phyloP scores from a whole-genome alignment of 306 rosid genomes.

The Nissolia schottii region DNA sequence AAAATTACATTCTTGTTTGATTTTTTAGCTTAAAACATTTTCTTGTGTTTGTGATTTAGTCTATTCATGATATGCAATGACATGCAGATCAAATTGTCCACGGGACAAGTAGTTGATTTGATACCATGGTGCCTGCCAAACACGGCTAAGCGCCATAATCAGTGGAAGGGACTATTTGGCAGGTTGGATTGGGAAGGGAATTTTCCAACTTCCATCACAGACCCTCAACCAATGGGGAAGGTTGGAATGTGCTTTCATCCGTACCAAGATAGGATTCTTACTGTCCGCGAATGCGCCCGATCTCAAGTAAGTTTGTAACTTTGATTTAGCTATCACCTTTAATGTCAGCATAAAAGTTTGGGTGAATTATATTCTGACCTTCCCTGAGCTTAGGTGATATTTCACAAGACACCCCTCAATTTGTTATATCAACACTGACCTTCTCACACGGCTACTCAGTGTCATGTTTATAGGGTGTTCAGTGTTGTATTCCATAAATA shows the following conservation, averaged over 20 bases:
- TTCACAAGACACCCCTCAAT: too few relatives aligned
- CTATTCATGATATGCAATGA: slow-evolving; percentile 2
- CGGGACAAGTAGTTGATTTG: slow-evolving; percentile 75
- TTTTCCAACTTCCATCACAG: slow-evolving; percentile 93
- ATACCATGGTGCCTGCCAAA: slow-evolving; percentile 99
- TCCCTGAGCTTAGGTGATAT: too few relatives aligned
- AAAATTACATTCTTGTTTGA: slow-evolving; percentile 1
- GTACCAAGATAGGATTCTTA: slow-evolving; percentile 85
- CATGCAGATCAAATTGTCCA: slow-evolving; percentile 62
- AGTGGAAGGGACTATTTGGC: slow-evolving; percentile 95
- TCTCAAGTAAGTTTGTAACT: slow-evolving; percentile 65
- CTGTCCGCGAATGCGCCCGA: slow-evolving; percentile 94
- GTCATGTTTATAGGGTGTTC: too few relatives aligned
- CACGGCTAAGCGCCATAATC: slow-evolving; percentile 94
- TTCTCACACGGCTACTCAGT: too few relatives aligned
- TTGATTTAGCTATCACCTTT: not conserved
- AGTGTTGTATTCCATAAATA: too few relatives aligned
- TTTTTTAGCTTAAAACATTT: not conserved
- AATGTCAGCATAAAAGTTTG: not conserved
- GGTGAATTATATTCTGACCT: too few relatives aligned
- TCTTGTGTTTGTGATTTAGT: not conserved
- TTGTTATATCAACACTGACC: too few relatives aligned
- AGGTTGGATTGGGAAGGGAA: slow-evolving; percentile 97
- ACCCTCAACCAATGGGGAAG: slow-evolving; percentile 97
- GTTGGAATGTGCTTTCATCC: slow-evolving; percentile 99